Percentiles rank a stretch among this genome's conserved stretches.
phyloP scores from a whole-genome alignment of 176 grass and related monocot species.

The Cenchrus americanus region DNA sequence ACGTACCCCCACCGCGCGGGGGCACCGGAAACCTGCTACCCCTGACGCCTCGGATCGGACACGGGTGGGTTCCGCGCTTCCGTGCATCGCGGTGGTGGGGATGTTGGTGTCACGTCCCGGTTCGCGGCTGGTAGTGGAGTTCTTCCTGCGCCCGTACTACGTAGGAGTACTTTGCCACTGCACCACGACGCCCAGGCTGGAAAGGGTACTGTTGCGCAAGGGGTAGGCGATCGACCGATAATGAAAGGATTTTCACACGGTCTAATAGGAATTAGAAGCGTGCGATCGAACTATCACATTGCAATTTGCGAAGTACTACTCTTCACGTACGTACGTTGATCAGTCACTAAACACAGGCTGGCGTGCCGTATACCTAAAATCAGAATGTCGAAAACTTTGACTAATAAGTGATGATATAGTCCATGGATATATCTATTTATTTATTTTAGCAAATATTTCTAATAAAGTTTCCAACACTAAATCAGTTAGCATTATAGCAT shows the following conservation, averaged over 20 bases:
- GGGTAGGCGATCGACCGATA: too few species aligned
- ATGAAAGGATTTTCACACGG: not conserved
- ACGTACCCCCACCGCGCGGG: not conserved
- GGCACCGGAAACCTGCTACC: too few species aligned
- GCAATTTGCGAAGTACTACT: not conserved
- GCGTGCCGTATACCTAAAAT: not conserved
- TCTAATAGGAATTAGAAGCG: not conserved
- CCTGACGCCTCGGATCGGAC: too few species aligned
- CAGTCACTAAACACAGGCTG: not conserved
- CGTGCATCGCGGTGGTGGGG: not conserved
- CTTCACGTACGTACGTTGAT: not conserved
- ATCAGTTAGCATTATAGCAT: too few species aligned
- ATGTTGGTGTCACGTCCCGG: not conserved
- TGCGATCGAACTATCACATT: not conserved
- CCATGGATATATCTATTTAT: too few species aligned
- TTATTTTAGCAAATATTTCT: too few species aligned
- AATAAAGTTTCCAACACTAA: too few species aligned
- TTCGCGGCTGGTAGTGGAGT: not conserved
- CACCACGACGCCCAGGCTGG: too few species aligned
- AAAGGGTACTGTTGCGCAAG: too few species aligned
- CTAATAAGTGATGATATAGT: too few species aligned
- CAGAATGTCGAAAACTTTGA: not conserved
- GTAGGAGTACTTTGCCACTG: too few species aligned
- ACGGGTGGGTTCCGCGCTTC: not conserved
- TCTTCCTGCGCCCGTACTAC: not conserved